These are phyloP conservation scores for Ceratobasidium sp. DNA, from an alignment of 1,284 basidiomycete genomes.

Conservation along the genomic window DNA sequence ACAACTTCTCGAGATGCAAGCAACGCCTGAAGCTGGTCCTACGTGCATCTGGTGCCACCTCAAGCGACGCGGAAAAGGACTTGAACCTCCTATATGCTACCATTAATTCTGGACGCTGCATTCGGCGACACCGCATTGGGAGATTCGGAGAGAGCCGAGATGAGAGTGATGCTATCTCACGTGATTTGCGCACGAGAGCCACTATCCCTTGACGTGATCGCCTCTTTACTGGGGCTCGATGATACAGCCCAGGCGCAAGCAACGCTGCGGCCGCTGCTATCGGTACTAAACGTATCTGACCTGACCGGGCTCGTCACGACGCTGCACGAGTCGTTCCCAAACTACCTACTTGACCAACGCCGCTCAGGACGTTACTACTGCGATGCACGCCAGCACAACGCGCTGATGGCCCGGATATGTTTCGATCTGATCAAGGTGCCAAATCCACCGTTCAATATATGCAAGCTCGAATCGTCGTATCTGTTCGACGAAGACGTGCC, in stretches of 20 bases:
- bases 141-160: background rate
- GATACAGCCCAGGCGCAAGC: background rate
- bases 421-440: background rate
- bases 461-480: constrained; percentile 19
- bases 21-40: constrained; percentile 11
- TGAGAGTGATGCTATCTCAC: background rate
- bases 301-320: background rate
- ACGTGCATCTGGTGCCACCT: background rate
- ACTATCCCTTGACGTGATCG: background rate
- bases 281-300: constrained; percentile 20
- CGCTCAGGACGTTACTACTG: background rate
- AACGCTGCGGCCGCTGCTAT: constrained; percentile 14
- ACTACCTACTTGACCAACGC: background rate
- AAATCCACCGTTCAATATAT: constrained; percentile 21
- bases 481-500: constrained; percentile 2
- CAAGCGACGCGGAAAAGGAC: background rate
- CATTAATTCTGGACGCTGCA: background rate
- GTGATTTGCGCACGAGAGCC: constrained; percentile 22
- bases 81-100: constrained; percentile 1
- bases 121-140: background rate
- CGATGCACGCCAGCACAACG: background rate
- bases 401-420: background rate
- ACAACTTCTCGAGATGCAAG: background rate
- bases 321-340: constrained; percentile 18
- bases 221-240: background rate